These are phyloP conservation scores for Ceratobasidium papillatum DNA, from an alignment of 1,284 basidiomycete genomes.

Conservation along the genomic window DNA sequence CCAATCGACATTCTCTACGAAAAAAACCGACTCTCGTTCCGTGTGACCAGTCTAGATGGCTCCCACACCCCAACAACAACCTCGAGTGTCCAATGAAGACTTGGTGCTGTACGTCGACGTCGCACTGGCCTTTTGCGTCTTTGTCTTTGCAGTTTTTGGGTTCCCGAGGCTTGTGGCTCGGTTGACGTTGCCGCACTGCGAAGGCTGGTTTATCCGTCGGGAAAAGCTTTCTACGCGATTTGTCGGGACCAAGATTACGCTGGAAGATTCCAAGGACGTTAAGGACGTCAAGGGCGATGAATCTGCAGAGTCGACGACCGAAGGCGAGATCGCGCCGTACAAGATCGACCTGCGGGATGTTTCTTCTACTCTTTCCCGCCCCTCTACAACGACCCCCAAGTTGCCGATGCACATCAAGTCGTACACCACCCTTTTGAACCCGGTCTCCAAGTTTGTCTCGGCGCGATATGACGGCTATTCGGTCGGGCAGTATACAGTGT, in stretches of 20 bases:
- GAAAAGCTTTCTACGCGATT: neutral
- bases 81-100: constrained; percentile 17
- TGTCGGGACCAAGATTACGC: neutral
- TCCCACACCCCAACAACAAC: neutral
- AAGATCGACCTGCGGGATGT: constrained; percentile 25
- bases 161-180: constrained; percentile 50
- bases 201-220: constrained; percentile 39
- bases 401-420: constrained; percentile 38
- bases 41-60: constrained; percentile 34
- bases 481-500: constrained; percentile 37
- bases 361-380: neutral
- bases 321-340: constrained; percentile 36
- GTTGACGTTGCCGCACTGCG: constrained; percentile 47
- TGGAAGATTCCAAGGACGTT: neutral
- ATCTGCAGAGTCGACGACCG: neutral
- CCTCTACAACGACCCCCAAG: neutral
- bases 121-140: constrained; percentile 43
- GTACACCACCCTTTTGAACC: constrained; percentile 40
- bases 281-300: neutral
- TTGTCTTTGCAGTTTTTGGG: constrained; percentile 48
- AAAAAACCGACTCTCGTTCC: neutral
- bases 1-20: constrained; percentile 30
- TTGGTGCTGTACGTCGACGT: constrained; percentile 48
- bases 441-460: constrained; percentile 22
- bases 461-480: constrained; percentile 39